These are phyloP conservation scores for Gossypium stocksii DNA, from an alignment of 345 rosid genomes.

Conservation along the genomic window DNA sequence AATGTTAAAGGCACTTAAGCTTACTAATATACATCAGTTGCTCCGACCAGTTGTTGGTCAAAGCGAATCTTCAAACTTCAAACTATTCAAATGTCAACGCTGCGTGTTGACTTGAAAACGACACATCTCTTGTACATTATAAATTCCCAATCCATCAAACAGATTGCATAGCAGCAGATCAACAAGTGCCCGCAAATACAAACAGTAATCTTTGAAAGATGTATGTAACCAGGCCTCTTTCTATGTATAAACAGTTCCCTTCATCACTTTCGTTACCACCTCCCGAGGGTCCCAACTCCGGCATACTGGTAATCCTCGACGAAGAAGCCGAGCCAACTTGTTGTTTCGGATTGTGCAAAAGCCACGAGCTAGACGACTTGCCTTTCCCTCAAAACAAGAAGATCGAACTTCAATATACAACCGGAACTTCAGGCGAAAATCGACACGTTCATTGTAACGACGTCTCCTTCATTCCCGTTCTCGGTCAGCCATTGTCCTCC, in stretches of 20 bases:
- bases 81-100: neutral
- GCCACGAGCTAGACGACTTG: constrained; percentile 7
- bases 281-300: constrained; percentile 42
- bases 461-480: constrained; percentile 35
- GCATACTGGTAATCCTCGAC: constrained; percentile 38
- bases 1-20: neutral
- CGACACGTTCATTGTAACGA: neutral
- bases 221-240: constrained; percentile 56
- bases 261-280: constrained; percentile 23
- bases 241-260: constrained; percentile 34
- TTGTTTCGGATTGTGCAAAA: constrained; percentile 32
- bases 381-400: constrained; percentile 54
- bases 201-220: constrained; percentile 7
- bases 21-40: neutral
- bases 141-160: no score
- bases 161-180: no score
- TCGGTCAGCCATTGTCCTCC: constrained; percentile 37
- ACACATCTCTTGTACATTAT: no score
- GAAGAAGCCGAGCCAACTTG: constrained; percentile 34
- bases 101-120: neutral
- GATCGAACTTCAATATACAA: constrained; percentile 10
- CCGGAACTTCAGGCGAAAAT: neutral
- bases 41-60: neutral
- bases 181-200: no score
- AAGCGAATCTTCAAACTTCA: neutral